Evolutionary conservation across 2,329 filamentous ascomycete species (phyloP).

Genomic region (Catunica adiposa): DNA sequence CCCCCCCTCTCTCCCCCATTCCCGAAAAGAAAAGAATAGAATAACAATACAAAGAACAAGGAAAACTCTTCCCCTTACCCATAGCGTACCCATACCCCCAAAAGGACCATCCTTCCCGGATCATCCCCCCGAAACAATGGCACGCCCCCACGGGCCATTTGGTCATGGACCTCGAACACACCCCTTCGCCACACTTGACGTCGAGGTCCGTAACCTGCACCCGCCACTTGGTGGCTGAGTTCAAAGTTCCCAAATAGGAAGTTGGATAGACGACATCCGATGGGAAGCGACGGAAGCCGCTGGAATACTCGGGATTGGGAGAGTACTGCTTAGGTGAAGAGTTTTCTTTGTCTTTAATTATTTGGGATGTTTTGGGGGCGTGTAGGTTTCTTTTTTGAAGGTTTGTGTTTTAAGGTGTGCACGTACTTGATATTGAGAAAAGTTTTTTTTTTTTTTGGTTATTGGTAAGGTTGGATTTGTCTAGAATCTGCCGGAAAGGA

Average conservation of each 20-base stretch:
- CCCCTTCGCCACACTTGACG: not conserved
- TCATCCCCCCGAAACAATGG: not conserved
- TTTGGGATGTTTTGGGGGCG: too few relatives aligned
- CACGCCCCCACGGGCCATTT: not conserved
- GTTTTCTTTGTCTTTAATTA: not conserved
- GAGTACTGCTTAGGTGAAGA: not conserved
- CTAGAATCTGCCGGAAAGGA: not conserved
- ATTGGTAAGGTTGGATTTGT: too few relatives aligned
- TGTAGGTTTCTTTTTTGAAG: too few relatives aligned
- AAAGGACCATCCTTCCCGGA: not conserved
- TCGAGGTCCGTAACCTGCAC: not conserved
- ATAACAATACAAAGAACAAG: too few relatives aligned
- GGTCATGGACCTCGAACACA: not conserved
- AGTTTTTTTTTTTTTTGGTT: too few relatives aligned
- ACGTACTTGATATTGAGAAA: too few relatives aligned
- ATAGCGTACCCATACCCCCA: too few relatives aligned
- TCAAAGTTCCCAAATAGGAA: not conserved
- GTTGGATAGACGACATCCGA: conserved; percentile 3
- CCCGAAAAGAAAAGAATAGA: too few relatives aligned
- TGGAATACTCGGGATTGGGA: not conserved
- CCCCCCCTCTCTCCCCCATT: too few relatives aligned
- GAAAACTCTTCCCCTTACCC: too few relatives aligned
- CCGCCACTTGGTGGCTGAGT: not conserved
- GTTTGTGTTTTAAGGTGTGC: too few relatives aligned
- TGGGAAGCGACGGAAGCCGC: not conserved